Conservation (phyloP, 169 alveolate genomes). For the Plasmodium inui region DNA sequence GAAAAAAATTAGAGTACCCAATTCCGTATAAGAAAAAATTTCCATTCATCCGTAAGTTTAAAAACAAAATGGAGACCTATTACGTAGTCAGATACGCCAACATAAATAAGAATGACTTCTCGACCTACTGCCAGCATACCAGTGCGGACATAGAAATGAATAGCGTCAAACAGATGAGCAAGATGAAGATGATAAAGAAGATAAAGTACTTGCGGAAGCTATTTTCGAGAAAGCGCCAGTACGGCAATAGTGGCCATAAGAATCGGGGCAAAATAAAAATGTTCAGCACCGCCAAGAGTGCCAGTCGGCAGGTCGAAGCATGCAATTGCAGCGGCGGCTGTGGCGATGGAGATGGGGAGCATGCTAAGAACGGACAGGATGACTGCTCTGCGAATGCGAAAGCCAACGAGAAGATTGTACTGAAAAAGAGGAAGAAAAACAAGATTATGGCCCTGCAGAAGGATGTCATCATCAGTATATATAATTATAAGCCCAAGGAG, state of each 20-base stretch:
- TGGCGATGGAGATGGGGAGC: not conserved
- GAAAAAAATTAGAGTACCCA: constrained; percentile 12
- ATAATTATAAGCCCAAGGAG: constrained; percentile 18
- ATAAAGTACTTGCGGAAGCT: constrained; percentile 7
- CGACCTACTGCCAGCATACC: not conserved
- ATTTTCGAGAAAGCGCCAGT: not conserved
- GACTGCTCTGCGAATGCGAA: not conserved
- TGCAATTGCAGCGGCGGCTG: not conserved
- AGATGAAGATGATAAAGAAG: constrained; percentile 8
- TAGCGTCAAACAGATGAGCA: not conserved
- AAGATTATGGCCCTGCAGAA: not conserved
- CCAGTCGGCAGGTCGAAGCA: not conserved
- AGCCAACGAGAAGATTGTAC: not conserved
- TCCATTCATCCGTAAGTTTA: constrained; percentile 36
- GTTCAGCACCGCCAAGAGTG: not conserved
- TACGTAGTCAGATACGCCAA: constrained; percentile 14
- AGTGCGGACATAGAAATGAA: not conserved
- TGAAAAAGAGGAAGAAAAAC: constrained; percentile 9
- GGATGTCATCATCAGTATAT: constrained; percentile 38
- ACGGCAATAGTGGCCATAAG: not conserved
- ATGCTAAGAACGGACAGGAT: not conserved
- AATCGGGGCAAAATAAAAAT: constrained; percentile 1
- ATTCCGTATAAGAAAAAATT: constrained; percentile 12
- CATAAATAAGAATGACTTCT: constrained; percentile 1
- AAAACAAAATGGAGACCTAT: constrained; percentile 42